These are phyloP conservation scores for Shiraia bambusicola DNA, from an alignment of 2,329 filamentous ascomycete genomes.

Conservation along the genomic window DNA sequence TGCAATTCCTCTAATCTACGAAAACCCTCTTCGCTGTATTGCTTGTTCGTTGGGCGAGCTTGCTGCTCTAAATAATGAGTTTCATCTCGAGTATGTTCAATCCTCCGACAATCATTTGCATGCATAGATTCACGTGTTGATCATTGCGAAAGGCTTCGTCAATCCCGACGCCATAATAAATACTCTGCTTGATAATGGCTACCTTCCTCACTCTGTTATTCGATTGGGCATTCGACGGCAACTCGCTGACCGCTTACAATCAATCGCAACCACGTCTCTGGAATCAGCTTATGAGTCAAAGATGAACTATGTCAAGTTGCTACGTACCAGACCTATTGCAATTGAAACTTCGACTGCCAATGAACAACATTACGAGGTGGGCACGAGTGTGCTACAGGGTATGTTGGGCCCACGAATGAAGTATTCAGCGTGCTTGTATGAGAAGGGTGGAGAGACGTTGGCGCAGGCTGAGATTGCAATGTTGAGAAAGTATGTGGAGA, in stretches of 20 bases:
- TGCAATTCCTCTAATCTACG: not conserved
- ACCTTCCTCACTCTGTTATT: constrained; percentile 64
- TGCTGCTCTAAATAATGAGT: constrained; percentile 26
- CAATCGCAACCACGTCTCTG: constrained; percentile 58
- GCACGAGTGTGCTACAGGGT: constrained; percentile 62
- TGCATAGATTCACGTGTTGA: not conserved
- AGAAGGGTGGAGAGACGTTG: constrained; percentile 56
- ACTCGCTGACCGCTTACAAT: constrained; percentile 60
- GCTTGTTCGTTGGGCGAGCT: too few species aligned
- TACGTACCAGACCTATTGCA: constrained; percentile 66
- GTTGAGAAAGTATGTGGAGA: constrained; percentile 63
- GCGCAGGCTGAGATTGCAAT: constrained; percentile 67
- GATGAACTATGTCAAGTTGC: constrained; percentile 62
- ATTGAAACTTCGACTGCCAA: constrained; percentile 67
- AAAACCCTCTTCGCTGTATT: not conserved
- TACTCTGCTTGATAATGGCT: constrained; percentile 62
- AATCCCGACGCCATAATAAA: constrained; percentile 31
- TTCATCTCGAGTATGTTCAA: constrained; percentile 30
- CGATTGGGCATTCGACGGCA: constrained; percentile 67
- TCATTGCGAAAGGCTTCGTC: constrained; percentile 23
- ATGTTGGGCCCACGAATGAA: constrained; percentile 71
- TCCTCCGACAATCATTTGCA: not conserved
- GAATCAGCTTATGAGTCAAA: constrained; percentile 59
- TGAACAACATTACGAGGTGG: constrained; percentile 72
- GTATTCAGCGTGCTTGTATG: constrained; percentile 69